Evolutionary conservation across 257 asterid species (phyloP).

Genomic region (Parsonsia alboflavescens): DNA sequence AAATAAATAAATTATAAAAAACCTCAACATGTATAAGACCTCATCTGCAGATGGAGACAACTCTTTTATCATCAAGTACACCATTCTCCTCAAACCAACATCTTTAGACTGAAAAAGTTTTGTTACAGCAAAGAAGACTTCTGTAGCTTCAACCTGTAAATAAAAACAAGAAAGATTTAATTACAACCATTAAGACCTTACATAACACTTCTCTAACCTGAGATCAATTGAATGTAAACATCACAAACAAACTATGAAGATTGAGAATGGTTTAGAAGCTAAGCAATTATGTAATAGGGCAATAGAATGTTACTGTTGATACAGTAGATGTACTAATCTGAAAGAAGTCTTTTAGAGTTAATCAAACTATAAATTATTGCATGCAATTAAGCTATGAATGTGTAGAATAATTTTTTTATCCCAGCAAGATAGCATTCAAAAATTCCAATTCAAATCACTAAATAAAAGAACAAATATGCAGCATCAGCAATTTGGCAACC

Average conservation of each 20-base stretch:
- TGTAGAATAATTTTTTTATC: neutral
- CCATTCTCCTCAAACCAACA: constrained; percentile 92
- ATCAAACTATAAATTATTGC: neutral
- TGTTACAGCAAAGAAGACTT: constrained; percentile 86
- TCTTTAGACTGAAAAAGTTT: constrained; percentile 92
- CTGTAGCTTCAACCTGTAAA: constrained; percentile 78
- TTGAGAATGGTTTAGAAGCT: neutral
- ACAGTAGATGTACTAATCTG: neutral
- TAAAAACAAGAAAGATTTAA: constrained; percentile 1
- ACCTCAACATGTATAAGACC: constrained; percentile 35
- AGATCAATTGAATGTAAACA: neutral
- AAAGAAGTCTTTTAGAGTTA: neutral
- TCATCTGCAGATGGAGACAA: constrained; percentile 90
- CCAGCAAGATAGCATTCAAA: no score
- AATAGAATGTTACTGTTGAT: neutral
- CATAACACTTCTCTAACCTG: neutral
- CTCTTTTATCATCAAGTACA: constrained; percentile 91
- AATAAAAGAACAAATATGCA: neutral
- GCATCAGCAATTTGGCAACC: neutral
- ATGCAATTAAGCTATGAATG: neutral
- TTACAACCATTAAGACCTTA: neutral
- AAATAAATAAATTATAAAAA: neutral
- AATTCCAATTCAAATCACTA: no score
- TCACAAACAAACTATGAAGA: neutral
- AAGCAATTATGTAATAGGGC: neutral